Conservation (phyloP, 495 filamentous ascomycete species). For the Cercophora newfieldiana region DNA sequence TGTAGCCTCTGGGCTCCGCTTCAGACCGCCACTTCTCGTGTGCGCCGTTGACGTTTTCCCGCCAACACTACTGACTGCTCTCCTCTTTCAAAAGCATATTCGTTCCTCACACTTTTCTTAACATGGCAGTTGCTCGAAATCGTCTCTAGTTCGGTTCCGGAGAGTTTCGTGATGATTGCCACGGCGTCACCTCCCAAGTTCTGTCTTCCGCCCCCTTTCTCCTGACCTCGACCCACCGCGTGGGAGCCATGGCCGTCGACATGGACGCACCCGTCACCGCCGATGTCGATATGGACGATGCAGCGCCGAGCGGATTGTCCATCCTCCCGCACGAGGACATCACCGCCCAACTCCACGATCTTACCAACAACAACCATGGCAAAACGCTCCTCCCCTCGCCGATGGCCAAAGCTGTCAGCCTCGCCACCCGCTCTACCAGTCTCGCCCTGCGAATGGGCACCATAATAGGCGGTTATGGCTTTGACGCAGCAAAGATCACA, state of each 20-base stretch:
- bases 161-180: slow-evolving; percentile 1
- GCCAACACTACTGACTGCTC: not conserved
- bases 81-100: not conserved
- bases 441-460: slow-evolving; percentile 70
- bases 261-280: not conserved
- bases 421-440: slow-evolving; percentile 67
- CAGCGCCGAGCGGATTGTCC: slow-evolving; percentile 1
- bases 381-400: slow-evolving; percentile 65
- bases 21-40: not conserved
- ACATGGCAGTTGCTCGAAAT: not conserved
- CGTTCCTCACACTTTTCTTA: not conserved
- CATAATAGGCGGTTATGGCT: slow-evolving; percentile 61
- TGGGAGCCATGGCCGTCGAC: slow-evolving; percentile 12
- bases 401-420: slow-evolving; percentile 67
- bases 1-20: not conserved
- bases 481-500: slow-evolving; percentile 66
- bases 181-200: not conserved
- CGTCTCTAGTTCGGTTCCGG: not conserved
- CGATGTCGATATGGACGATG: slow-evolving; percentile 9
- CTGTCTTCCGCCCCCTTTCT: not conserved
- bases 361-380: slow-evolving; percentile 37
- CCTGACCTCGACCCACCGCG: not conserved
- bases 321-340: slow-evolving; percentile 19
- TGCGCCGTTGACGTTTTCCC: slow-evolving; percentile 1
- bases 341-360: slow-evolving; percentile 20